A percentile compares a stretch with the other conserved stretches of the same genome.
phyloP scores from a whole-genome alignment of 139 green algal genomes.

The Trebouxia sp. region DNA sequence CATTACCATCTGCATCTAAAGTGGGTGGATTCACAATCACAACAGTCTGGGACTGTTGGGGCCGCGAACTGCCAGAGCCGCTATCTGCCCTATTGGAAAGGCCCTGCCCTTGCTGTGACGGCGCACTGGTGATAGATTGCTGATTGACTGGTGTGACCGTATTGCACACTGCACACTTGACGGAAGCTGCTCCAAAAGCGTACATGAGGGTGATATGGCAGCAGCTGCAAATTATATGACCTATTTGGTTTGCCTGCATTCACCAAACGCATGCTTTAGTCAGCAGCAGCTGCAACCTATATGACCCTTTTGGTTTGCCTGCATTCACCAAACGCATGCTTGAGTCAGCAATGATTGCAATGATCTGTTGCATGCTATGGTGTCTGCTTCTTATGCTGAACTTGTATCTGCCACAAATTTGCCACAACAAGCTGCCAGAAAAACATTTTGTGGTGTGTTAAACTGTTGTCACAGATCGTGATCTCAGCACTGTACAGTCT shows the following conservation, averaged over 20 bases:
- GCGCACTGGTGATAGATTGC: neutral
- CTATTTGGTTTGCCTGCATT: slow-evolving; percentile 66
- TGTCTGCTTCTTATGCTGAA: neutral
- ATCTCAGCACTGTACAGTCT: too few species aligned
- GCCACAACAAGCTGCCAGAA: too few species aligned
- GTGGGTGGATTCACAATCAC: slow-evolving; percentile 81
- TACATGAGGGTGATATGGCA: slow-evolving; percentile 90
- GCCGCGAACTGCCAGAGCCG: neutral
- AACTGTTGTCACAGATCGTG: too few species aligned
- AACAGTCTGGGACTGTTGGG: slow-evolving; percentile 57
- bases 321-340: slow-evolving; percentile 4
- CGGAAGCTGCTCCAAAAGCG: slow-evolving; percentile 80
- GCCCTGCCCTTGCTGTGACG: neutral
- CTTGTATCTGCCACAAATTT: too few species aligned
- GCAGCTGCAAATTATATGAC: slow-evolving; percentile 84
- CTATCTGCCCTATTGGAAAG: neutral
- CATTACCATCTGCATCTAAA: slow-evolving; percentile 75
- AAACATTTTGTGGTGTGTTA: too few species aligned
- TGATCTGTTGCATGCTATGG: too few species aligned
- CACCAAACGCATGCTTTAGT: neutral
- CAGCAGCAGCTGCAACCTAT: neutral
- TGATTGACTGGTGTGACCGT: slow-evolving; percentile 67
- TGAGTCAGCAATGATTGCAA: too few species aligned
- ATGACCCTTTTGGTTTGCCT: slow-evolving; percentile 1
- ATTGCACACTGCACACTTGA: slow-evolving; percentile 95